Conservation (phyloP, 2,329 filamentous ascomycete genomes). For the Sclerotinia nivalis region DNA sequence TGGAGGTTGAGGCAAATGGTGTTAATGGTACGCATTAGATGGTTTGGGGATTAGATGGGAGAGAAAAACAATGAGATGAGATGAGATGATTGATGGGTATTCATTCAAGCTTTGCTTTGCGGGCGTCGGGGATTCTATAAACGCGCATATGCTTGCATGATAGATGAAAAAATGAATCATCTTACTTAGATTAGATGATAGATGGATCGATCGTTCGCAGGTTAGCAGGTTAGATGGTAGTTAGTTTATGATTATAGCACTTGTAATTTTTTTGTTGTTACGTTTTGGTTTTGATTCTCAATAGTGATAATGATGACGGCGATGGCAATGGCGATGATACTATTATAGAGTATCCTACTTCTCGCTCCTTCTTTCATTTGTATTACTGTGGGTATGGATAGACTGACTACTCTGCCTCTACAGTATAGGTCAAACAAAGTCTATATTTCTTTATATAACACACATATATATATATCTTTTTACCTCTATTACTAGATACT, state of each 20-base stretch:
- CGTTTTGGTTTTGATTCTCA: background rate
- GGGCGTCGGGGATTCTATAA: conserved; percentile 6
- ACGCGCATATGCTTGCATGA: conserved; percentile 2
- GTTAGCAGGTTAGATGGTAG: background rate
- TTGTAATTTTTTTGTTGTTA: background rate
- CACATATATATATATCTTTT: too few relatives aligned
- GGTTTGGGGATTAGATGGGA: background rate
- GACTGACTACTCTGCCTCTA: too few relatives aligned
- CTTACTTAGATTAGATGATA: conserved; percentile 12
- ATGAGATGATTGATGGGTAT: conserved; percentile 8
- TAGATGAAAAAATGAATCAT: conserved; percentile 12
- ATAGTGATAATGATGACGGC: background rate
- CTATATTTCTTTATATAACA: too few relatives aligned
- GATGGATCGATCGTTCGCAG: background rate
- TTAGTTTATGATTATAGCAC: conserved; percentile 6
- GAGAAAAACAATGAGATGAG: background rate
- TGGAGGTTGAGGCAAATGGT: conserved; percentile 5
- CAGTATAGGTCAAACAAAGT: too few relatives aligned
- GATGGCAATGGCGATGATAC: background rate
- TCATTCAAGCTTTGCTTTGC: conserved; percentile 5
- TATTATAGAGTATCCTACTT: too few relatives aligned
- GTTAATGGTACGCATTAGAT: conserved; percentile 13
- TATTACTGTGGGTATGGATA: too few relatives aligned
- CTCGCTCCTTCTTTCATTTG: too few relatives aligned
- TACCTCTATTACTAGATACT: too few relatives aligned